These are phyloP conservation scores for Geosmithia morbida DNA, from an alignment of 2,329 filamentous ascomycete species.

Conservation along the genomic window DNA sequence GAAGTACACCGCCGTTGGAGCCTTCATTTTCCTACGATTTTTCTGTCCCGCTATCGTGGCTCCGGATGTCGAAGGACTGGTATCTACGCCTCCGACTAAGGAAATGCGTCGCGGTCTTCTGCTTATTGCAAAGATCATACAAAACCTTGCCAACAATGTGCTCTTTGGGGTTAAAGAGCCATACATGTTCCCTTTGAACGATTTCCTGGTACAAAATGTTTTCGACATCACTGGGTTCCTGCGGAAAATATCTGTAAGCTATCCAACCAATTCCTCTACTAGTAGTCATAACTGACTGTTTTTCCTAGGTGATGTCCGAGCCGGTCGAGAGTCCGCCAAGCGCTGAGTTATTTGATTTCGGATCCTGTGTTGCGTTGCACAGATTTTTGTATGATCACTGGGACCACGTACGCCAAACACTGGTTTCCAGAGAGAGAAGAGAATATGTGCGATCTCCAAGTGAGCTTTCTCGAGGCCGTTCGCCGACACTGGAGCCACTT, in stretches of 20 bases:
- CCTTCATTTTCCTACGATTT: slow-evolving; percentile 58
- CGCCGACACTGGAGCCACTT: slow-evolving; percentile 44
- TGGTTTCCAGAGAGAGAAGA: slow-evolving; percentile 43
- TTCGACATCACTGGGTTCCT: slow-evolving; percentile 53
- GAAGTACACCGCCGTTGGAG: slow-evolving; percentile 58
- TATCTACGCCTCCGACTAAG: slow-evolving; percentile 45
- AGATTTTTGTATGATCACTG: slow-evolving; percentile 58
- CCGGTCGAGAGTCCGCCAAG: slow-evolving; percentile 22
- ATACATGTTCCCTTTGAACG: slow-evolving; percentile 58
- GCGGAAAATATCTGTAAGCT: slow-evolving; percentile 48
- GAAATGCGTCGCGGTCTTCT: slow-evolving; percentile 55
- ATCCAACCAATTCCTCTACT: neutral
- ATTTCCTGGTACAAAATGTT: slow-evolving; percentile 55
- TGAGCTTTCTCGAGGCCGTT: slow-evolving; percentile 34
- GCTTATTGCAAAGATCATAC: slow-evolving; percentile 56
- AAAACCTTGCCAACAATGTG: slow-evolving; percentile 59
- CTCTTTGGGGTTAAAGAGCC: slow-evolving; percentile 58
- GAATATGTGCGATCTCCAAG: slow-evolving; percentile 39
- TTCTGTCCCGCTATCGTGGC: slow-evolving; percentile 61
- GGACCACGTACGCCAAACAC: slow-evolving; percentile 52
- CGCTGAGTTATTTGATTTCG: slow-evolving; percentile 49
- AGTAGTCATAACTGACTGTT: neutral
- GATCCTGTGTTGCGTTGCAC: slow-evolving; percentile 55
- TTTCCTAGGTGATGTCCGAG: slow-evolving; percentile 29
- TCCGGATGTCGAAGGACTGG: slow-evolving; percentile 52